A percentile compares a stretch with the other conserved stretches of the same genome.
Evolutionary conservation across 2,329 filamentous ascomycete species (phyloP).

Genomic region (Apiospora marii): DNA sequence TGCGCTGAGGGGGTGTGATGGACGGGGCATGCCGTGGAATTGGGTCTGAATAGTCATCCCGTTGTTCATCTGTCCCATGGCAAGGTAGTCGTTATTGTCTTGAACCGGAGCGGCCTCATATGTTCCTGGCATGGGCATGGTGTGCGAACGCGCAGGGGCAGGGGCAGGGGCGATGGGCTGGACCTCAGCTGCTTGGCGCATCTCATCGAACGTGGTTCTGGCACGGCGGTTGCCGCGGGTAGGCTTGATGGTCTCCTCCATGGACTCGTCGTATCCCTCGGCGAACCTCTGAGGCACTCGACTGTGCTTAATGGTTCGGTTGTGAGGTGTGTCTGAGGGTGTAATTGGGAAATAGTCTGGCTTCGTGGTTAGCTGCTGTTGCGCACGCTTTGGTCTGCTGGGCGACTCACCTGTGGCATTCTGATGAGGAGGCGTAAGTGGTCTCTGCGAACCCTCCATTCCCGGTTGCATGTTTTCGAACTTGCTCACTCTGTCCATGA

Average conservation of each 20-base stretch:
- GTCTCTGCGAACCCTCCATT: slow-evolving; percentile 55
- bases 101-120: slow-evolving; percentile 62
- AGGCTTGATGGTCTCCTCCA: slow-evolving; percentile 72
- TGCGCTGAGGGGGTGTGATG: slow-evolving; percentile 48
- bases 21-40: slow-evolving; percentile 44
- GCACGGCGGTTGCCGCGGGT: slow-evolving; percentile 51
- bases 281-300: slow-evolving; percentile 59
- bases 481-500: slow-evolving; percentile 66
- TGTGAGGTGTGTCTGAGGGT: slow-evolving; percentile 69
- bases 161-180: slow-evolving; percentile 27
- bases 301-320: slow-evolving; percentile 53
- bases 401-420: slow-evolving; percentile 63
- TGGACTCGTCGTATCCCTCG: slow-evolving; percentile 69
- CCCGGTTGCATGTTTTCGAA: slow-evolving; percentile 59
- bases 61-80: slow-evolving; percentile 52
- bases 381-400: background rate
- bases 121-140: slow-evolving; percentile 57
- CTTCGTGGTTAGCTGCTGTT: slow-evolving; percentile 32
- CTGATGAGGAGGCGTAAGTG: slow-evolving; percentile 69
- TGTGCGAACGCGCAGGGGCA: slow-evolving; percentile 60
- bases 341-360: slow-evolving; percentile 72
- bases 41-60: slow-evolving; percentile 51
- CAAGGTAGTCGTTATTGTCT: slow-evolving; percentile 63
- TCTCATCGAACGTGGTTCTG: slow-evolving; percentile 64
- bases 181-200: slow-evolving; percentile 63